Conservation (phyloP, 345 rosid species). For the Angophora floribunda region DNA sequence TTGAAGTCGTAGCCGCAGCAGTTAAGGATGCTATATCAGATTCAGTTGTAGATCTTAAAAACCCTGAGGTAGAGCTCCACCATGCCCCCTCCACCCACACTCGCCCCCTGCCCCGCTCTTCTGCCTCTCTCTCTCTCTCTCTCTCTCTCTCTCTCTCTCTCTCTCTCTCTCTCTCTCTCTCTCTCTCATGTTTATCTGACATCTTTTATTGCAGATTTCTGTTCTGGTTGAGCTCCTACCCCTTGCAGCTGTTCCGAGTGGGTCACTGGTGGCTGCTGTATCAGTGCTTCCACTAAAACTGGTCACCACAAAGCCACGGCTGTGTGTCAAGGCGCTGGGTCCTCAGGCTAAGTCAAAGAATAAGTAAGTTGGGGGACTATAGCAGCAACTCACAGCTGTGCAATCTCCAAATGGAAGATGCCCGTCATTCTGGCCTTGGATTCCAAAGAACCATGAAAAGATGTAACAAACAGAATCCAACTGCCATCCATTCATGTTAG, state of each 20-base stretch:
- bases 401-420: neutral
- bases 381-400: neutral
- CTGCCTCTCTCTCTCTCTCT: neutral
- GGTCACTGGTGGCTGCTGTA: slow-evolving; percentile 59
- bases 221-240: slow-evolving; percentile 85
- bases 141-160: neutral
- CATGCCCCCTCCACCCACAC: too few relatives aligned
- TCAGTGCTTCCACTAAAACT: slow-evolving; percentile 67
- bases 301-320: slow-evolving; percentile 70
- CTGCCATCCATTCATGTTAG: neutral
- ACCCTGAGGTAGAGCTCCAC: slow-evolving; percentile 53
- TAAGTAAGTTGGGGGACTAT: neutral
- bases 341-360: slow-evolving; percentile 19
- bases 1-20: slow-evolving; percentile 66
- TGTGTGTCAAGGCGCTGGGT: slow-evolving; percentile 63
- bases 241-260: slow-evolving; percentile 52
- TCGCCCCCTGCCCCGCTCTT: too few relatives aligned
- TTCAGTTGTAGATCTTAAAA: slow-evolving; percentile 75
- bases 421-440: neutral
- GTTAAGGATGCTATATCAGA: slow-evolving; percentile 72
- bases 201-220: slow-evolving; percentile 39
- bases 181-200: neutral
- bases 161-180: neutral
- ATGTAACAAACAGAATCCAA: neutral
- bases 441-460: neutral